Conservation (phyloP, 805 yeast species). For the Candida corydali region DNA sequence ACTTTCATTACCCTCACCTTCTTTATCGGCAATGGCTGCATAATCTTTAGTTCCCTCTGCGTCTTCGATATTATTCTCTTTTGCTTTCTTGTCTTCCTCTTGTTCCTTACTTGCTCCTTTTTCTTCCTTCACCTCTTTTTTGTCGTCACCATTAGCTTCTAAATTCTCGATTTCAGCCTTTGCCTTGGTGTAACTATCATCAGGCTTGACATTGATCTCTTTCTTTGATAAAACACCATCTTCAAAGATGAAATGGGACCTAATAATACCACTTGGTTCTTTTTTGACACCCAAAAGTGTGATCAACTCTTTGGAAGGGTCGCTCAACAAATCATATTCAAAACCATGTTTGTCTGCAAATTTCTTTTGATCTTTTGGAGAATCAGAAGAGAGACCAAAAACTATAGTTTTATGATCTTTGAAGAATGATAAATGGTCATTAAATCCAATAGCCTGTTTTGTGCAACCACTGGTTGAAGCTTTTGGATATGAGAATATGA, state of each 20-base stretch:
- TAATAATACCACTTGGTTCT: constrained; percentile 65
- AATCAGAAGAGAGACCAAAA: constrained; percentile 80
- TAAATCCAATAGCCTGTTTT: constrained; percentile 86
- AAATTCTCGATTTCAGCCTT: constrained; percentile 50
- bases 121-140: constrained; percentile 7
- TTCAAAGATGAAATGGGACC: constrained; percentile 90
- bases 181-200: constrained; percentile 55
- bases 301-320: constrained; percentile 67
- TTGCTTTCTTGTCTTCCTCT: constrained; percentile 5
- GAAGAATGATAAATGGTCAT: constrained; percentile 57
- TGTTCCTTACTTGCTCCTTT: neutral
- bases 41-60: constrained; percentile 1
- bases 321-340: constrained; percentile 72
- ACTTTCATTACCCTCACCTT: constrained; percentile 2
- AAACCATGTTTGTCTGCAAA: constrained; percentile 72
- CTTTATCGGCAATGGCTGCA: neutral
- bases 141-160: constrained; percentile 7
- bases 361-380: constrained; percentile 70
- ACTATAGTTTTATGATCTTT: constrained; percentile 51
- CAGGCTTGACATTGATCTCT: constrained; percentile 50
- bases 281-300: constrained; percentile 81
- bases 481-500: constrained; percentile 71
- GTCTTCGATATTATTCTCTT: constrained; percentile 1
- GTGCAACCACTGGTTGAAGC: constrained; percentile 98
- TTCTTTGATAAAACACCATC: constrained; percentile 64